Evolutionary conservation across 331 rosid genomes (phyloP), one percentile per base, ranked within the genome.

Genomic region (Malus hybrid): DNA sequence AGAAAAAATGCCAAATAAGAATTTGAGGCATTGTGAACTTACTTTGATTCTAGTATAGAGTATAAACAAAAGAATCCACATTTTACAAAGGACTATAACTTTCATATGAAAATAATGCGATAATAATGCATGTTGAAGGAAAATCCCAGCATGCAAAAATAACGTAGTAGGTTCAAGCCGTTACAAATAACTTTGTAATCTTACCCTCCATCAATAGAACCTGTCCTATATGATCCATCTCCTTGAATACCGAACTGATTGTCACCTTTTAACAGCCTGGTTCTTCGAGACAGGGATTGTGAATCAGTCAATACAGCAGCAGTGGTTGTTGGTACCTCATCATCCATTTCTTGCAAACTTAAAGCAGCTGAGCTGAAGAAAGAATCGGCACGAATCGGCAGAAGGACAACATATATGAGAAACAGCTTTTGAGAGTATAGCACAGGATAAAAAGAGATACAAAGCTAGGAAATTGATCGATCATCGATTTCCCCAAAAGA

Each of bases 271-370:
- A 90, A 74, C 74, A 67, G 83, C 83, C 93, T 90, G 44, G 97
- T 95, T 89, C 99, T 95, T 83, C 99, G 92, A 84, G 99, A 95
- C 77, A 85, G 82, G 64, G 97, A 68, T 75, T 90, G 99, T 30
- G 97, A 87, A 83, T 81, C 84, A 80, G 87, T 86, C 75, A 87
- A 85, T 75, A 88, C 89, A 75, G 82, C 82, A 77, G 97, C 96
- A 30, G 94, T 87, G 82, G 96, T 87, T 77, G 93, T 95, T 55
- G 93, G 94, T 42, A 92, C 82, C 48, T 95, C 99, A 10, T 95
- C 92, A 30, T 92, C 97, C 83, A 78, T 90, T 80, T 89, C 99
- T 78, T 80, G 86, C 77, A 84, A 77, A 71, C 75, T 79, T 75
- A 87, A 90, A 81, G 88, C 87, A 78, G 83, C 92, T 52, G 84